phyloP scores from a whole-genome alignment of 768 basidiomycete species.

The Antrodiella citrinella region DNA sequence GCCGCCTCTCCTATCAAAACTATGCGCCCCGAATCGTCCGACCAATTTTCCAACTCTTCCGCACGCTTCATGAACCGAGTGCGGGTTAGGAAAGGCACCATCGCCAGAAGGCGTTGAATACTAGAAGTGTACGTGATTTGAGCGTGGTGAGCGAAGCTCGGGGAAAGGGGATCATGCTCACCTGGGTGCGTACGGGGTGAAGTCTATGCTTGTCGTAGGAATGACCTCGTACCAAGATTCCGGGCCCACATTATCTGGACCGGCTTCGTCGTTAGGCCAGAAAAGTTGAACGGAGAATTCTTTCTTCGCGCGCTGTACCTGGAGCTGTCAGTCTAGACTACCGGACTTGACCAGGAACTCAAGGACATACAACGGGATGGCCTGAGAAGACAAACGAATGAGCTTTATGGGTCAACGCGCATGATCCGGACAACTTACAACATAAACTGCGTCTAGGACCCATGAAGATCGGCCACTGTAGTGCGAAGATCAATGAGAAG shows the following conservation, averaged over 20 bases:
- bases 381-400: slow-evolving; percentile 7
- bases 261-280: slow-evolving; percentile 29
- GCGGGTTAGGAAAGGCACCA: slow-evolving; percentile 27
- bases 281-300: slow-evolving; percentile 29
- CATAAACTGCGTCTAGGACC: slow-evolving; percentile 19
- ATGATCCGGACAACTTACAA: slow-evolving; percentile 10
- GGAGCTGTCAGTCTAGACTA: not conserved
- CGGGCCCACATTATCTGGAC: slow-evolving; percentile 19
- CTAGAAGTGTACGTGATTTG: slow-evolving; percentile 11
- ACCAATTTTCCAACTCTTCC: slow-evolving; percentile 36
- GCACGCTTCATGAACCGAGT: slow-evolving; percentile 27
- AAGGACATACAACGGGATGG: slow-evolving; percentile 17
- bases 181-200: slow-evolving; percentile 31
- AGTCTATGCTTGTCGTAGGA: slow-evolving; percentile 26
- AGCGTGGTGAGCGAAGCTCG: not conserved
- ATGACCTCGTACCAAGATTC: slow-evolving; percentile 27
- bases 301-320: slow-evolving; percentile 30
- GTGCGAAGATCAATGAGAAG: not conserved
- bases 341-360: not conserved
- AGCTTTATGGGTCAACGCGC: not conserved
- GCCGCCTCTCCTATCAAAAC: slow-evolving; percentile 56
- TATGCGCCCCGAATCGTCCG: slow-evolving; percentile 38
- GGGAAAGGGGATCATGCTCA: slow-evolving; percentile 15
- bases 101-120: slow-evolving; percentile 28
- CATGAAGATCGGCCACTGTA: slow-evolving; percentile 24